phyloP scores from a whole-genome alignment of 2,329 filamentous ascomycete genomes.

The Cladosporium oxysporum region DNA sequence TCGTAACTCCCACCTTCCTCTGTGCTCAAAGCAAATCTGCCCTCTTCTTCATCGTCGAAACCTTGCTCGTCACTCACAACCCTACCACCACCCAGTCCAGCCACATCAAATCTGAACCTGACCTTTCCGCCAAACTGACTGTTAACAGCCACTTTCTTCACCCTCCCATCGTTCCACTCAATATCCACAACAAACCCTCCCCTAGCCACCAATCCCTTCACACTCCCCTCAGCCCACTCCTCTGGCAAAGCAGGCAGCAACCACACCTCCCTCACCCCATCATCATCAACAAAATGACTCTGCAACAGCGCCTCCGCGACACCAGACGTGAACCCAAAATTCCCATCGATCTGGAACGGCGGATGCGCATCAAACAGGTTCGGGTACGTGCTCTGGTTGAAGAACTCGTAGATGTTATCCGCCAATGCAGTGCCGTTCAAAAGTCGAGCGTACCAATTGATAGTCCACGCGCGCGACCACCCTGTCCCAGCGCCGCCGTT shows the following conservation, averaged over 20 bases:
- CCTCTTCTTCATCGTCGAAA: constrained; percentile 3
- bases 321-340: constrained; percentile 55
- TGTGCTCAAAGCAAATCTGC: not conserved
- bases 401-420: constrained; percentile 42
- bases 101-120: constrained; percentile 14
- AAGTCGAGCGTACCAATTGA: constrained; percentile 55
- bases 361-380: constrained; percentile 39
- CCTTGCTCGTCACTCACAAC: not conserved
- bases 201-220: constrained; percentile 14
- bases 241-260: constrained; percentile 29
- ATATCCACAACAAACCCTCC: constrained; percentile 15
- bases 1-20: constrained; percentile 13
- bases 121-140: constrained; percentile 6
- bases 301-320: constrained; percentile 22
- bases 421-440: constrained; percentile 55
- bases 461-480: constrained; percentile 61
- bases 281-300: constrained; percentile 9
- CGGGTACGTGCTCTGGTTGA: constrained; percentile 17
- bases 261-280: constrained; percentile 14
- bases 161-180: constrained; percentile 5
- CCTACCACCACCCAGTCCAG: not conserved
- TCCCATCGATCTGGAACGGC: constrained; percentile 63
- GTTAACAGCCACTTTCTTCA: constrained; percentile 5
- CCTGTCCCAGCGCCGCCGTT: constrained; percentile 56
- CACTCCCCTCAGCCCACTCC: constrained; percentile 12